Evolutionary conservation across 1,284 basidiomycete genomes (phyloP), one percentile per base, ranked within the genome.

Genomic region (Rhodotorula sp.): DNA sequence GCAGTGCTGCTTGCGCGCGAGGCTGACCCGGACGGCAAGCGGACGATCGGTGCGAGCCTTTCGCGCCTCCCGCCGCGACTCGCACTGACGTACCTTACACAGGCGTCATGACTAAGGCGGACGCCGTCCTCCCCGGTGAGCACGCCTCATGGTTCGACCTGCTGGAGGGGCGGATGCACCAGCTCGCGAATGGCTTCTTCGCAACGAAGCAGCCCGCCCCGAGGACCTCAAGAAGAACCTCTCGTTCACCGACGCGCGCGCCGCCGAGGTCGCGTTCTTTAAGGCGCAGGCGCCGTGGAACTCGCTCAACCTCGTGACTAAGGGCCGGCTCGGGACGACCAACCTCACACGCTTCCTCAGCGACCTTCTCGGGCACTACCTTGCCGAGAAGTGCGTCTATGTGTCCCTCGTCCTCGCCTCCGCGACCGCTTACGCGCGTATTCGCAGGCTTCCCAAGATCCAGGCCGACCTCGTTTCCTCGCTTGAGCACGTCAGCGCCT

Each of bases 101-200:
- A 41, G 39, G 39, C 39, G 69, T 92, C 27, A 83, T 92, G n/a
- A 92, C 90, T 0, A 92, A 91, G 78, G 89, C 90, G 0, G 91
- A 92, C 78, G 86, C 87, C 8, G 89, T 91, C 59, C 86, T 85
- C 0, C 12, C 76, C 0, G 89, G 89, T 0, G 88, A 90, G 41
- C 87, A 90, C 72, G 76, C 79, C 0, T 77, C 76, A 1, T 91
- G 90, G 90, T 70, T 90, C 15, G 79, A 80, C 0, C 85, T 88
- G 58, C 63, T 76, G 22, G 44, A 53, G 1, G 60, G 63, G 41
- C 39, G 61, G 25, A 32, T 37, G 22, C 19, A 61, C 34, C 27
- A 41, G 3, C 82, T 90, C 1, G 81, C 84, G 12, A 86, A 90
- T 67, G 87, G 87, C 17, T 91, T 89, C 89, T 91, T 85, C 77